Evolutionary conservation across 2,329 filamentous ascomycete genomes (phyloP).

Genomic region (Zalaria obscura): DNA sequence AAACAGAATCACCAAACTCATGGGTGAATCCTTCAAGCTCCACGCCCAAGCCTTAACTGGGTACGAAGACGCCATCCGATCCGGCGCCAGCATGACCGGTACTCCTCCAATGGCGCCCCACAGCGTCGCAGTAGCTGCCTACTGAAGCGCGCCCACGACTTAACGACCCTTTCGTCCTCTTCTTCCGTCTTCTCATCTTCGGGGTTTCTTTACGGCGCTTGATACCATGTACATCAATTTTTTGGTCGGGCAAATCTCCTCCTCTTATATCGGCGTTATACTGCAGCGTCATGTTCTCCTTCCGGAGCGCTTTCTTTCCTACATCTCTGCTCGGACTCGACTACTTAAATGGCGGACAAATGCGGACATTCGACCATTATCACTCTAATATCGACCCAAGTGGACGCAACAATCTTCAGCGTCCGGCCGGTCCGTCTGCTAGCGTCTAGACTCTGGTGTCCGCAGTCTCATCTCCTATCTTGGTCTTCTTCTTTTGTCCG

Average conservation of each 20-base stretch:
- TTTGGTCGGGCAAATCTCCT: conserved; percentile 18
- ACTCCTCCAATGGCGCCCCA: conserved; percentile 26
- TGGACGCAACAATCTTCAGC: no score
- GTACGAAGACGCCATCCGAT: conserved; percentile 67
- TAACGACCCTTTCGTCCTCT: not conserved
- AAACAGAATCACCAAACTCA: conserved; percentile 72
- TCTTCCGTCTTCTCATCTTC: not conserved
- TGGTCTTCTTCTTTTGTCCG: no score
- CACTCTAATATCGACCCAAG: no score
- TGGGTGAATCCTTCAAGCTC: conserved; percentile 96
- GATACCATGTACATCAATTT: conserved; percentile 6
- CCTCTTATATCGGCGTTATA: conserved; percentile 4
- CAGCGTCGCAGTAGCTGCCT: conserved; percentile 16
- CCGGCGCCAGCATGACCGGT: conserved; percentile 26
- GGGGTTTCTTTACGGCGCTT: not conserved
- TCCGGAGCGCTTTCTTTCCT: no score
- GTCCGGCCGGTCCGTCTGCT: no score
- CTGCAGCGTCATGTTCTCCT: no score
- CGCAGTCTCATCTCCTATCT: no score
- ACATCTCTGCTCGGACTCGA: no score
- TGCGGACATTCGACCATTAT: no score
- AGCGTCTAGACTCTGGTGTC: no score
- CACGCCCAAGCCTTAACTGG: conserved; percentile 89
- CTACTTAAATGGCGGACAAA: no score
- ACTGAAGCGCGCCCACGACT: conserved; percentile 3